Evolutionary conservation across 768 basidiomycete genomes (phyloP), one percentile per base, ranked within the genome.

Genomic region (Tulasnella sp.): DNA sequence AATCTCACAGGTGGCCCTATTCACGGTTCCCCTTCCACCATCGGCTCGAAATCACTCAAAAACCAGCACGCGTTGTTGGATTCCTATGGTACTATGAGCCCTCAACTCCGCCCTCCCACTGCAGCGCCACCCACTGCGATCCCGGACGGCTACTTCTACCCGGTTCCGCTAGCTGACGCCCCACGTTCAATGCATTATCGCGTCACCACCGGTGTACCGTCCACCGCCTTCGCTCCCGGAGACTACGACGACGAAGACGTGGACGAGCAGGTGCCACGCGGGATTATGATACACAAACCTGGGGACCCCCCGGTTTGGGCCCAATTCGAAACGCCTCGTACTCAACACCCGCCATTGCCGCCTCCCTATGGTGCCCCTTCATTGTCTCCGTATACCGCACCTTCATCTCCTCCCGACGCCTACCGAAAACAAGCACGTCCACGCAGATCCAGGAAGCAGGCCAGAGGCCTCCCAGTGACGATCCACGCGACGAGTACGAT

Each of bases 31-130:
- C 69, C 69, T 19, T 70, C 69, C 11, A 70, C 69, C 16, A 52
- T 36, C 34, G 35, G 42, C 44, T 52, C 42, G 26, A 42, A 69
- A 34, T 34, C 69, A 29, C 69, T 32, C 32, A 42, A 52, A 12
- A 47, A 70, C 17, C 69, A 70, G 37, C 69, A 70, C 34, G 69
- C 69, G 8, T 36, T 70, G 22, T n/a, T 70, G 47, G 69, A 70
- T 22, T 70, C 69, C 5, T 70, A 70, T 36, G 69, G 42, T 16
- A 44, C 40, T 5, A 22, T 69, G 26, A 47, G 44, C 29, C 69
- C 69, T 1, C 69, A 22, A 1, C 29, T 22, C 16, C 41, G n/a
- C 7, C 69, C 40, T 2, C 26, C 14, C 2, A n/a, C 35, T n/a
- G 22, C 4, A 35, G 9, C 47, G 12, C 69, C 44, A 26, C 69